Evolutionary conservation across 2,329 filamentous ascomycete genomes (phyloP).

Genomic region (Curvularia spicifera): DNA sequence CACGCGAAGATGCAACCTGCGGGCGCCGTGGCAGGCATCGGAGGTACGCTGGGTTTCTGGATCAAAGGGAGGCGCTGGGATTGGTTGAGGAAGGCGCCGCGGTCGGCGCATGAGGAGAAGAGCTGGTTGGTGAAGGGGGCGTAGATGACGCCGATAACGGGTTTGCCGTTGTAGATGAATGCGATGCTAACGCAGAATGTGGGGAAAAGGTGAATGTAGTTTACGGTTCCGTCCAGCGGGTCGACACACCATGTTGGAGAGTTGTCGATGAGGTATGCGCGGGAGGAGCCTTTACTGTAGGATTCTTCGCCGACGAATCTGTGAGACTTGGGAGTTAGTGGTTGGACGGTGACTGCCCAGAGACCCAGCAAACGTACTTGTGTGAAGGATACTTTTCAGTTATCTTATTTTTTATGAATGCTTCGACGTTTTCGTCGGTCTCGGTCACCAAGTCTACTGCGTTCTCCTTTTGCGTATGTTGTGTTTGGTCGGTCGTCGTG

Average conservation of each 20-base stretch:
- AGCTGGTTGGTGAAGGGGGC: constrained; percentile 73
- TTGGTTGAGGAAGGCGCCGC: constrained; percentile 73
- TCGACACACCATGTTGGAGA: constrained; percentile 78
- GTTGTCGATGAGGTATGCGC: constrained; percentile 69
- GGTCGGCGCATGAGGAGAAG: constrained; percentile 70
- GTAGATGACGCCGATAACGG: constrained; percentile 73
- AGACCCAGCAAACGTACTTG: constrained; percentile 54
- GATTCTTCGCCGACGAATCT: constrained; percentile 78
- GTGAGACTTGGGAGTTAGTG: constrained; percentile 1
- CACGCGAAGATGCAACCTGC: constrained; percentile 74
- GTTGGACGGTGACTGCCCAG: too few relatives aligned
- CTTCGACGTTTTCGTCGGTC: constrained; percentile 76
- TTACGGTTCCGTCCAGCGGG: constrained; percentile 79
- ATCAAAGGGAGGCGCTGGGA: constrained; percentile 68
- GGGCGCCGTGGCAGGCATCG: constrained; percentile 69
- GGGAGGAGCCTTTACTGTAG: constrained; percentile 71
- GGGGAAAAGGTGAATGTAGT: constrained; percentile 80
- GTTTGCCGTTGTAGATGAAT: constrained; percentile 65
- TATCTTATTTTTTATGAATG: constrained; percentile 69
- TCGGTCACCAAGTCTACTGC: constrained; percentile 80
- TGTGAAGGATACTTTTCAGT: constrained; percentile 67
- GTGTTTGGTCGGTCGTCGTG: constrained; percentile 33
- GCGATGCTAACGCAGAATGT: constrained; percentile 83
- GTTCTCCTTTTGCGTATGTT: constrained; percentile 72
- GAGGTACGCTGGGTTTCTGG: constrained; percentile 63